phyloP scores from a whole-genome alignment of 2,329 filamentous ascomycete genomes.

The Alternaria dauci region DNA sequence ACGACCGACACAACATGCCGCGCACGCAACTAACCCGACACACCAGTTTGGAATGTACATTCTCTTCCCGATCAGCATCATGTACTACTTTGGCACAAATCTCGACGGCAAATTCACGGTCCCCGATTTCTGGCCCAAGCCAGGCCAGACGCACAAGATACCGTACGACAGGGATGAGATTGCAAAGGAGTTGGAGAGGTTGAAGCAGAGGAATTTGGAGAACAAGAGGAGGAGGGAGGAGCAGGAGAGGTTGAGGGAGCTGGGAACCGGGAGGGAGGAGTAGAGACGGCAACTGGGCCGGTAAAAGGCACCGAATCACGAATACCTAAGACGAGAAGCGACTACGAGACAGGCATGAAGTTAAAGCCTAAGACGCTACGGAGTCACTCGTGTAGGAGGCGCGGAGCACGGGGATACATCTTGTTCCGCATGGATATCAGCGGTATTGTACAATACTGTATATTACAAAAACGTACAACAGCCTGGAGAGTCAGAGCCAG shows the following conservation, averaged over 20 bases:
- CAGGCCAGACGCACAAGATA: slow-evolving; percentile 77
- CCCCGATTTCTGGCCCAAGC: slow-evolving; percentile 90
- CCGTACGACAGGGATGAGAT: slow-evolving; percentile 85
- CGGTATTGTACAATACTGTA: slow-evolving; percentile 28
- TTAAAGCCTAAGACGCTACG: background rate
- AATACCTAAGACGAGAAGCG: background rate
- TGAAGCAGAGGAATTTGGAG: slow-evolving; percentile 63
- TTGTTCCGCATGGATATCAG: slow-evolving; percentile 41
- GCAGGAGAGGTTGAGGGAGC: slow-evolving; percentile 41
- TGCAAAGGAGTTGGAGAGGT: slow-evolving; percentile 76
- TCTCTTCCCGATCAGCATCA: slow-evolving; percentile 97
- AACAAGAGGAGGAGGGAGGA: slow-evolving; percentile 59
- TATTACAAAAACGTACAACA: slow-evolving; percentile 1
- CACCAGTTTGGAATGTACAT: slow-evolving; percentile 97
- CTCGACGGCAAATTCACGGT: slow-evolving; percentile 86
- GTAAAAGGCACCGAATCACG: background rate
- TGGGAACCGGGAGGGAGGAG: slow-evolving; percentile 27
- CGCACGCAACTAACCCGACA: background rate
- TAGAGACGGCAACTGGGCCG: slow-evolving; percentile 3
- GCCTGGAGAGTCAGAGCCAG: background rate
- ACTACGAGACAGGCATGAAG: background rate
- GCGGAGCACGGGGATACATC: slow-evolving; percentile 26
- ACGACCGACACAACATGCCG: background rate
- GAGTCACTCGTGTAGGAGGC: slow-evolving; percentile 25
- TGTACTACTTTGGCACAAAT: slow-evolving; percentile 99